Conservation (phyloP, 345 rosid species). For the Angophora floribunda region DNA sequence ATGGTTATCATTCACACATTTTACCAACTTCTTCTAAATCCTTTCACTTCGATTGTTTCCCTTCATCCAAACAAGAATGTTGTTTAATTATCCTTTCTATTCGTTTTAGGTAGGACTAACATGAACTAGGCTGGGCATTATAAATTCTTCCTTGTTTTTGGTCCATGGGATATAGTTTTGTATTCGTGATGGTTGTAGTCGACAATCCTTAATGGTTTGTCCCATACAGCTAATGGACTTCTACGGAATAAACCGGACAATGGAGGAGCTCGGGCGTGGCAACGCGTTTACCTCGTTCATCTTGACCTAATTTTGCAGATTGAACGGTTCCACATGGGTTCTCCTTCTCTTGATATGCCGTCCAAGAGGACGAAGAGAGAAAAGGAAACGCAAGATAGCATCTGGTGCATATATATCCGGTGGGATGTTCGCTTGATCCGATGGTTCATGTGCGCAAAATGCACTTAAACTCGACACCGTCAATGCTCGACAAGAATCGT, state of each 20-base stretch:
- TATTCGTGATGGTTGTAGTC: background rate
- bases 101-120: background rate
- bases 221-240: background rate
- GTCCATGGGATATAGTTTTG: background rate
- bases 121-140: background rate
- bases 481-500: background rate
- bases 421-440: fast-evolving
- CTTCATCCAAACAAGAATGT: background rate
- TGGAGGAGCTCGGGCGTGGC: background rate
- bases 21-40: background rate
- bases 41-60: background rate
- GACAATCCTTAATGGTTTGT: background rate
- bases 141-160: background rate
- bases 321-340: background rate
- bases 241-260: background rate
- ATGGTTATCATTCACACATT: too few relatives aligned
- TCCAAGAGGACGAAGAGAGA: background rate
- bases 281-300: background rate
- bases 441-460: fast-evolving
- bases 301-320: background rate
- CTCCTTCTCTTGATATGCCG: background rate
- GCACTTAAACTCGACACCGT: background rate
- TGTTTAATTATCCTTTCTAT: background rate
- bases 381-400: background rate
- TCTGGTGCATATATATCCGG: background rate